Evolutionary conservation across 208 protist genomes (phyloP).

Genomic region (Crithidia sp.): DNA sequence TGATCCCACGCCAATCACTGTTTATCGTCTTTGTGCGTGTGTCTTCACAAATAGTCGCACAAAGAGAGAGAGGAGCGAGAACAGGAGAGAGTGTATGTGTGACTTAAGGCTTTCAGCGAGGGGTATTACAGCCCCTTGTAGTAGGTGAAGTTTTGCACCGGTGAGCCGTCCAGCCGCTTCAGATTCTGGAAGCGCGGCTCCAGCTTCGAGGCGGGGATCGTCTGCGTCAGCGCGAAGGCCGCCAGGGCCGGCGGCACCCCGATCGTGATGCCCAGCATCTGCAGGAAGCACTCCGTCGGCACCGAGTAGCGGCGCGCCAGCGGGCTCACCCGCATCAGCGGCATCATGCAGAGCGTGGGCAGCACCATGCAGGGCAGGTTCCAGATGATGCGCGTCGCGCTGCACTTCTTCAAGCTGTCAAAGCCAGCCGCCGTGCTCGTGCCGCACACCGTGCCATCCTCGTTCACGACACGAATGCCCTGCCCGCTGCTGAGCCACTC

Average conservation of each 20-base stretch:
- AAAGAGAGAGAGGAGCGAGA: no score
- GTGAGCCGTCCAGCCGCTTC: constrained; percentile 63
- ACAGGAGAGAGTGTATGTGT: no score
- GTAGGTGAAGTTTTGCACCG: constrained; percentile 71
- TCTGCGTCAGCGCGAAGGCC: constrained; percentile 62
- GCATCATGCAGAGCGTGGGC: constrained; percentile 85
- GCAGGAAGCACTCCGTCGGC: constrained; percentile 56
- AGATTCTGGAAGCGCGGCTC: constrained; percentile 73
- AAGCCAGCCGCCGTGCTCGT: constrained; percentile 76
- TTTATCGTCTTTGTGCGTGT: no score
- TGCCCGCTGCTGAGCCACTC: constrained; percentile 78
- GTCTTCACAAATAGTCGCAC: no score
- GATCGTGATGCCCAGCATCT: constrained; percentile 68
- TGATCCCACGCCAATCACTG: no score
- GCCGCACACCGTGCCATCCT: constrained; percentile 79
- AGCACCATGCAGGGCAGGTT: constrained; percentile 87
- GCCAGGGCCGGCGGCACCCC: constrained; percentile 82
- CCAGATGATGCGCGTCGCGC: constrained; percentile 77
- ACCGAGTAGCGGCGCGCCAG: constrained; percentile 41
- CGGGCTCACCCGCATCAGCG: constrained; percentile 44
- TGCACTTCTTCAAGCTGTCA: constrained; percentile 81
- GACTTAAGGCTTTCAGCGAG: no score
- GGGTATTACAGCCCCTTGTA: constrained; percentile 82
- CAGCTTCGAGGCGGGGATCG: constrained; percentile 51
- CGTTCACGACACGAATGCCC: constrained; percentile 87